Evolutionary conservation across 257 asterid species (phyloP).

Genomic region (Solanum verrucosum): DNA sequence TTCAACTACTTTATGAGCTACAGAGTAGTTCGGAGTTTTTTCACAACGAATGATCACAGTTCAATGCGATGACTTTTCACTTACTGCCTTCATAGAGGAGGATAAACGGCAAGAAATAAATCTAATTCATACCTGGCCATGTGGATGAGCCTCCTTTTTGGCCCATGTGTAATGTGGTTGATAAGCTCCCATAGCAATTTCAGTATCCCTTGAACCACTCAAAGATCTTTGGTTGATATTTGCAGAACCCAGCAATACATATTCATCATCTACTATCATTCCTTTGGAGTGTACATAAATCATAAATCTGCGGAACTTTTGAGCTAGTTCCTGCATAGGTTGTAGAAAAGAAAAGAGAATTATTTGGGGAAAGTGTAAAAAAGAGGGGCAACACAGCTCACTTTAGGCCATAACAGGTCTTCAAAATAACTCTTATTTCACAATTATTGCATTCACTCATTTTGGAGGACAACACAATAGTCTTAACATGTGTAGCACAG

Average conservation of each 20-base stretch:
- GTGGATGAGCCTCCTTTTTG: slow-evolving; percentile 40
- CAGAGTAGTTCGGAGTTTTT: neutral
- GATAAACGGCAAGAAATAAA: neutral
- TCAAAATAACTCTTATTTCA: neutral
- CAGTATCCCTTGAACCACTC: slow-evolving; percentile 89
- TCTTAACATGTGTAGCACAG: neutral
- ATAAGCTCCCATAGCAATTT: slow-evolving; percentile 89
- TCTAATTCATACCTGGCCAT: slow-evolving; percentile 47
- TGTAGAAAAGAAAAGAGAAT: neutral
- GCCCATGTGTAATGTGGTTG: slow-evolving; percentile 73
- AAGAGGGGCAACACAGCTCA: neutral
- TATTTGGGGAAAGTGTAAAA: neutral
- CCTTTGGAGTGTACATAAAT: slow-evolving; percentile 82
- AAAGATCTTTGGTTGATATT: slow-evolving; percentile 78
- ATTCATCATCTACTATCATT: slow-evolving; percentile 75
- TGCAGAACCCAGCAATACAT: slow-evolving; percentile 74
- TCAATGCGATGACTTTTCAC: neutral
- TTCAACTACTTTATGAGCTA: neutral
- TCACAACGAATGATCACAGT: neutral
- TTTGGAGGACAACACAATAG: neutral
- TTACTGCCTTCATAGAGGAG: neutral
- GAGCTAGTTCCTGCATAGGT: slow-evolving; percentile 13
- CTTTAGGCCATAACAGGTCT: neutral
- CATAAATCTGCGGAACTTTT: slow-evolving; percentile 55
- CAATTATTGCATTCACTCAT: neutral